Percentiles rank a stretch among this genome's conserved stretches.
Conservation (phyloP, 148 eudicot species). For the Rheum nobile region DNA sequence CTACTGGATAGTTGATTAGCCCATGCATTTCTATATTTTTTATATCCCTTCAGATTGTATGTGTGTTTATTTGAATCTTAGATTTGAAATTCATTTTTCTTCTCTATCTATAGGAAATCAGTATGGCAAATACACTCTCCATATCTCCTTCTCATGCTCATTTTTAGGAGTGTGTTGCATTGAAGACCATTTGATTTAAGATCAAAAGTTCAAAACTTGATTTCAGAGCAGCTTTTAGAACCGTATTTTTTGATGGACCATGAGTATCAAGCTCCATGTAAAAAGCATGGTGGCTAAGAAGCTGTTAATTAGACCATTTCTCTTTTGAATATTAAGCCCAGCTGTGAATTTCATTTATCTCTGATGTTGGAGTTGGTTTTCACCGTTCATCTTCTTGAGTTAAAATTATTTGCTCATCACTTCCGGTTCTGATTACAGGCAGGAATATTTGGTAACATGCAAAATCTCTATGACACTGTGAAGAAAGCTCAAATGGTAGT, state of each 20-base stretch:
- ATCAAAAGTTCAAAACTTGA: not conserved
- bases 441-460: constrained; percentile 88
- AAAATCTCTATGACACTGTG: constrained; percentile 83
- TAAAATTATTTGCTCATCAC: not conserved
- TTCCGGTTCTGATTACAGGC: constrained; percentile 37
- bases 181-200: not conserved
- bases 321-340: not conserved
- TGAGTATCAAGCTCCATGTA: not conserved
- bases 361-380: not conserved
- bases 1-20: not conserved
- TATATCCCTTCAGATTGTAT: not conserved
- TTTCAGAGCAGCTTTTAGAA: not conserved
- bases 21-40: not conserved
- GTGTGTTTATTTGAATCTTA: not conserved
- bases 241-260: not conserved
- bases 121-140: not conserved
- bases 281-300: not conserved
- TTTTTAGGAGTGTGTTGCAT: not conserved
- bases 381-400: not conserved
- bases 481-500: constrained; percentile 64
- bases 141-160: not conserved
- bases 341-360: not conserved
- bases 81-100: not conserved
- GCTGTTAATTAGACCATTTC: not conserved
- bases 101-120: not conserved